These are phyloP conservation scores for Fusarium multiceps DNA, from an alignment of 2,329 filamentous ascomycete species.

Conservation along the genomic window DNA sequence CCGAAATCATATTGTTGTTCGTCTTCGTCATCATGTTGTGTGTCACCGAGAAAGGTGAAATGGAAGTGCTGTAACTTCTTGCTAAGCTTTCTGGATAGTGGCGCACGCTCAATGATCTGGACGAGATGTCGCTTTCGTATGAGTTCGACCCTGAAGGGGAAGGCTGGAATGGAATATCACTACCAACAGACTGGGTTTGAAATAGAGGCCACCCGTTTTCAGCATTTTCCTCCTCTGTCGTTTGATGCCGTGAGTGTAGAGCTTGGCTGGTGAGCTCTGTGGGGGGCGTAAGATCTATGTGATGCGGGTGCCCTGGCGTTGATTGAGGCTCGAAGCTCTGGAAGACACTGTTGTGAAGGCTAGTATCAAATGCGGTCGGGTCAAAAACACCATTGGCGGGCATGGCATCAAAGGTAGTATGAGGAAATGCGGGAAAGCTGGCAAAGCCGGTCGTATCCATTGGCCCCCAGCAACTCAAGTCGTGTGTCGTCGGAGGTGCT, in stretches of 20 bases:
- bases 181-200: slow-evolving; percentile 41
- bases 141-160: slow-evolving; percentile 45
- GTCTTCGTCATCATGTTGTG: slow-evolving; percentile 44
- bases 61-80: slow-evolving; percentile 43
- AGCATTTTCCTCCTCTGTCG: slow-evolving; percentile 42
- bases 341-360: slow-evolving; percentile 41
- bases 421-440: slow-evolving; percentile 41
- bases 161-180: slow-evolving; percentile 42
- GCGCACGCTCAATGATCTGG: slow-evolving; percentile 42
- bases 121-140: slow-evolving; percentile 44
- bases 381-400: slow-evolving; percentile 43
- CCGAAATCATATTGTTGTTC: slow-evolving; percentile 45
- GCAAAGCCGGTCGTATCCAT: slow-evolving; percentile 43
- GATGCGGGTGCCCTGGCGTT: slow-evolving; percentile 33
- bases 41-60: slow-evolving; percentile 45
- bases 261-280: slow-evolving; percentile 36
- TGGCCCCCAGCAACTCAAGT: slow-evolving; percentile 44
- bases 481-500: slow-evolving; percentile 43
- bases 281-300: slow-evolving; percentile 39
- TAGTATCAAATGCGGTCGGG: slow-evolving; percentile 40
- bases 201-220: slow-evolving; percentile 44
- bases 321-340: slow-evolving; percentile 34
- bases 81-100: slow-evolving; percentile 44
- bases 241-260: slow-evolving; percentile 32
- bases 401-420: slow-evolving; percentile 43